Evolutionary conservation across 2,329 filamentous ascomycete genomes (phyloP).

Genomic region (Ophiostoma sp.): DNA sequence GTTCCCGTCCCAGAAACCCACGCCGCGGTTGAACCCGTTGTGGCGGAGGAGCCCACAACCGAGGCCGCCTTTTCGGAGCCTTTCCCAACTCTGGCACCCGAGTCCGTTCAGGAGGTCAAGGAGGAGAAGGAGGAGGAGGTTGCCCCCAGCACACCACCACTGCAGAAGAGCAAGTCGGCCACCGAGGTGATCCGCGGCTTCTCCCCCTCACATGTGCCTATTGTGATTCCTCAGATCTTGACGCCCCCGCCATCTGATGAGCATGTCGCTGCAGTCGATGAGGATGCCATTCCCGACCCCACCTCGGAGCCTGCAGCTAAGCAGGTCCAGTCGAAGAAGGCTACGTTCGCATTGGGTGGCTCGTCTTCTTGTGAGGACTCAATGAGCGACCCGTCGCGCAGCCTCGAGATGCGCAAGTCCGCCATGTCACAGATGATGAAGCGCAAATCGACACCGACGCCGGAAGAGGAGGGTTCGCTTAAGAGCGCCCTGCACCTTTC

Average conservation of each 20-base stretch:
- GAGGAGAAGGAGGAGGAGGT: neutral
- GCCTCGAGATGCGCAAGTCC: slow-evolving; percentile 47
- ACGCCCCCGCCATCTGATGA: slow-evolving; percentile 5
- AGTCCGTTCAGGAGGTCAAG: neutral
- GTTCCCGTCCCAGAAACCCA: neutral
- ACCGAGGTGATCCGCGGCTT: slow-evolving; percentile 80
- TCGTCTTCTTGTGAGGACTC: slow-evolving; percentile 82
- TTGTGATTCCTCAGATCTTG: slow-evolving; percentile 46
- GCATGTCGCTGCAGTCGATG: slow-evolving; percentile 31
- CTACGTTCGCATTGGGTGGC: slow-evolving; percentile 71
- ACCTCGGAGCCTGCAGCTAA: slow-evolving; percentile 59
- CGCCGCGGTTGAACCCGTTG: neutral
- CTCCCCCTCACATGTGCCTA: slow-evolving; percentile 67
- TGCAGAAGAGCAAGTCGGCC: slow-evolving; percentile 35
- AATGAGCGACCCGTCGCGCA: slow-evolving; percentile 59
- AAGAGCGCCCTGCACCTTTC: slow-evolving; percentile 53
- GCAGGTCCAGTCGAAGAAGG: slow-evolving; percentile 66
- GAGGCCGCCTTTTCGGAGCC: neutral
- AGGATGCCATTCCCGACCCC: slow-evolving; percentile 58
- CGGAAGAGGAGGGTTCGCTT: slow-evolving; percentile 76
- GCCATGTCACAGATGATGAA: slow-evolving; percentile 39
- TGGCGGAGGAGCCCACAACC: neutral
- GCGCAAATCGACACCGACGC: slow-evolving; percentile 21
- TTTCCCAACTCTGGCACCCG: slow-evolving; percentile 7
- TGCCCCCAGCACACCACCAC: neutral